Conservation (phyloP, 2,329 filamentous ascomycete genomes). For the Colletotrichum liriopes region DNA sequence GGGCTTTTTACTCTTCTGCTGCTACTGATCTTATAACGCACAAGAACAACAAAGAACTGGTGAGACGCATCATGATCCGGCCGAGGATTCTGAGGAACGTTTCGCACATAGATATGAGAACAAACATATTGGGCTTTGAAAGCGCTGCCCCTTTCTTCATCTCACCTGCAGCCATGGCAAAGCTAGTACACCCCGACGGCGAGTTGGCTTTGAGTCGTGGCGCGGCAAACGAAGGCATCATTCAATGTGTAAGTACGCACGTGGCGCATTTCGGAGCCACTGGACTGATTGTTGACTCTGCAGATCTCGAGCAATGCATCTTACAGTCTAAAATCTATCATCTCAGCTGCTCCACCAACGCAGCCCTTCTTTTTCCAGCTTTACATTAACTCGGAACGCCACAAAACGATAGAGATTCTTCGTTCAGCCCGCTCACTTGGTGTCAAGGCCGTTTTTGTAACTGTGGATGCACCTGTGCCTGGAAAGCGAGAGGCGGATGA, state of each 20-base stretch:
- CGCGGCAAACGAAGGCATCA: conserved; percentile 62
- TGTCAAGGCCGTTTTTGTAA: conserved; percentile 70
- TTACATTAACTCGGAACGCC: conserved; percentile 71
- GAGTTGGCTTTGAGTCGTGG: conserved; percentile 55
- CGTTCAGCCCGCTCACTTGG: conserved; percentile 60
- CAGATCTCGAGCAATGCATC: conserved; percentile 68
- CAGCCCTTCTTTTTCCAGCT: conserved; percentile 72
- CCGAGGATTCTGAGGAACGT: conserved; percentile 85
- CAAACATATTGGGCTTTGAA: conserved; percentile 68
- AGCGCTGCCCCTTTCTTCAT: conserved; percentile 73
- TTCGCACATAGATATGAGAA: conserved; percentile 73
- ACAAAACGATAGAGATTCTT: conserved; percentile 65
- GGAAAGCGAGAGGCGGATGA: conserved; percentile 68
- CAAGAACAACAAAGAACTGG: conserved; percentile 79
- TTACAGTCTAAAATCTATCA: conserved; percentile 62
- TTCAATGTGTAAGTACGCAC: conserved; percentile 59
- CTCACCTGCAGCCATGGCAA: conserved; percentile 76
- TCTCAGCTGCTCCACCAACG: conserved; percentile 51
- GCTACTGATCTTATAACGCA: conserved; percentile 86
- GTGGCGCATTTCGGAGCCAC: rapidly evolving
- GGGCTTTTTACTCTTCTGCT: conserved; percentile 86
- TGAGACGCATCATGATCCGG: conserved; percentile 74
- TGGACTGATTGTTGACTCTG: rapidly evolving
- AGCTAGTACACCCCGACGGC: conserved; percentile 74
- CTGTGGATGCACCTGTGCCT: conserved; percentile 70